These are phyloP conservation scores for Aleurites moluccanus DNA, from an alignment of 441 rosid genomes.

Conservation along the genomic window DNA sequence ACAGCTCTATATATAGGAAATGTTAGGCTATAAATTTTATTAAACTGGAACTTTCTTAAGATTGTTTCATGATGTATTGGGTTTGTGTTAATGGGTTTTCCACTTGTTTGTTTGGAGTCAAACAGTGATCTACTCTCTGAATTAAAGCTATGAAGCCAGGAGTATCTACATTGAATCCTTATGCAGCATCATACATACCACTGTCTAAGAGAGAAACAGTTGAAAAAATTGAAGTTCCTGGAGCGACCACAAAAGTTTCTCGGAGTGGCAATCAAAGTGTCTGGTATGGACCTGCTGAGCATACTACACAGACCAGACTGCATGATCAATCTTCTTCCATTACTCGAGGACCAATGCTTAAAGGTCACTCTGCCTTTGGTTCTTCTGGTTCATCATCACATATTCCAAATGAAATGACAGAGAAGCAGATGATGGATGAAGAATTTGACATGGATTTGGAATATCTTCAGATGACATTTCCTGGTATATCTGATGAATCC, in stretches of 20 bases:
- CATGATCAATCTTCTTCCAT: constrained; percentile 29
- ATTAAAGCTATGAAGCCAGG: constrained; percentile 57
- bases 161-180: constrained; percentile 72
- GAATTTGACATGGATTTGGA: constrained; percentile 72
- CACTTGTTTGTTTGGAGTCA: constrained; percentile 8
- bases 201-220: constrained; percentile 55
- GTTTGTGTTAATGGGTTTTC: not conserved
- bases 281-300: constrained; percentile 35
- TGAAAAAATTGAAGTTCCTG: constrained; percentile 25
- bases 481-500: constrained; percentile 79
- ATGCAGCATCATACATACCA: constrained; percentile 80
- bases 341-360: constrained; percentile 30
- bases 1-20: not conserved
- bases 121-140: constrained; percentile 7
- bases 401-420: constrained; percentile 29
- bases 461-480: constrained; percentile 61
- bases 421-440: constrained; percentile 50
- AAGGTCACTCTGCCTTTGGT: constrained; percentile 32
- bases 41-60: not conserved
- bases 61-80: not conserved
- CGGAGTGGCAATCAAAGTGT: constrained; percentile 30
- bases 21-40: not conserved
- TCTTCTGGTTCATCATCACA: constrained; percentile 37
- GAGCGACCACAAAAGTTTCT: constrained; percentile 19
- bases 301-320: constrained; percentile 31